phyloP scores from a whole-genome alignment of 768 basidiomycete genomes.

The Suillus tomentosus region DNA sequence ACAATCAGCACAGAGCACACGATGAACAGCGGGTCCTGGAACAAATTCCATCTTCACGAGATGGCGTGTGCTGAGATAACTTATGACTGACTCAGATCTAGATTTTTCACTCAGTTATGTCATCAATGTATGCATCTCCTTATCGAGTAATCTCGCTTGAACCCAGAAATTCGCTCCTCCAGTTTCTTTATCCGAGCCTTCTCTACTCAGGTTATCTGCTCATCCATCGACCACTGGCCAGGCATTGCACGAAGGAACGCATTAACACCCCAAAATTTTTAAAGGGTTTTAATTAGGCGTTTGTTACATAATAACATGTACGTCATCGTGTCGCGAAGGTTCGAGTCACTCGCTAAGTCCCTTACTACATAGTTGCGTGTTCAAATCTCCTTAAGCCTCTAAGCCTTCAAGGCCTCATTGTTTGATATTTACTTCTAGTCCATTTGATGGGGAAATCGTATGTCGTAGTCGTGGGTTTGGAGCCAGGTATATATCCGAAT shows the following conservation, averaged over 20 bases:
- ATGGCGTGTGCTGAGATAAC: neutral
- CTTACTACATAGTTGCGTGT: neutral
- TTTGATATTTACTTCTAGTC: neutral
- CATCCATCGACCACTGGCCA: neutral
- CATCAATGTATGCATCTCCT: neutral
- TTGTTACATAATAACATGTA: neutral
- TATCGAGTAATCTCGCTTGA: neutral
- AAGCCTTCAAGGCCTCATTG: too few relatives aligned
- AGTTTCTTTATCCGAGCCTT: neutral
- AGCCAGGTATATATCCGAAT: constrained; percentile 32
- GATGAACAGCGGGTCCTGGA: constrained; percentile 72
- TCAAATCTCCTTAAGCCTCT: neutral
- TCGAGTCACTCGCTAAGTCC: neutral
- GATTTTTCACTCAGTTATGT: neutral
- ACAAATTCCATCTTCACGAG: constrained; percentile 69
- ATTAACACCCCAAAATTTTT: neutral
- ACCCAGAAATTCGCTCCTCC: neutral
- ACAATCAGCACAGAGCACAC: constrained; percentile 89
- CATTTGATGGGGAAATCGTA: constrained; percentile 28
- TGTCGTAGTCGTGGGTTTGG: constrained; percentile 30
- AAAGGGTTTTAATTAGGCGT: neutral
- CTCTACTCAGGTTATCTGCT: neutral
- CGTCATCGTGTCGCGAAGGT: neutral
- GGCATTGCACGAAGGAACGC: neutral
- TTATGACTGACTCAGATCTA: neutral